These are phyloP conservation scores for Suhomyces pyralidae DNA, from an alignment of 805 yeast genomes.

Conservation along the genomic window DNA sequence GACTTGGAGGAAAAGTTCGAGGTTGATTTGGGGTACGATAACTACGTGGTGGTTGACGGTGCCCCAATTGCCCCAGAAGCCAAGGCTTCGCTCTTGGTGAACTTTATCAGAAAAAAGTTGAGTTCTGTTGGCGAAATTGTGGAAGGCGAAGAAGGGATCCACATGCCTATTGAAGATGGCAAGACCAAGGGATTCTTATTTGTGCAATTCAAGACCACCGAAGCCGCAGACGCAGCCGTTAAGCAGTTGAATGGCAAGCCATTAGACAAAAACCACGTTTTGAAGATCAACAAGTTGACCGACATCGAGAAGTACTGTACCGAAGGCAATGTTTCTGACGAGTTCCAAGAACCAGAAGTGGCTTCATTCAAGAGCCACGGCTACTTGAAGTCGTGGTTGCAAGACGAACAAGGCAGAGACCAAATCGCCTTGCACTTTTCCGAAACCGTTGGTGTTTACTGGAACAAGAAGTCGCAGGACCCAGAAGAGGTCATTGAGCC, in stretches of 20 bases:
- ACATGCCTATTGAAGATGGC: constrained; percentile 77
- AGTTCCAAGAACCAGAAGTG: constrained; percentile 67
- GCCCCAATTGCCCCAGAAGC: constrained; percentile 93
- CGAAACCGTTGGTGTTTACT: constrained; percentile 78
- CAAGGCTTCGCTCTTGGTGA: constrained; percentile 77
- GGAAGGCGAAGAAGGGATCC: constrained; percentile 59
- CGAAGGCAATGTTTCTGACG: constrained; percentile 57
- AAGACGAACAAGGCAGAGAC: constrained; percentile 85
- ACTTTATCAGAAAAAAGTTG: constrained; percentile 81
- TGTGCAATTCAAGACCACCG: constrained; percentile 69
- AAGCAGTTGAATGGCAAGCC: constrained; percentile 82
- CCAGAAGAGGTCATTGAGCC: constrained; percentile 79
- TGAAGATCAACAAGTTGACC: constrained; percentile 74
- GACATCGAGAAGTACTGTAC: constrained; percentile 80
- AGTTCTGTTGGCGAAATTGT: constrained; percentile 71
- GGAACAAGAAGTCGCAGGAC: constrained; percentile 72
- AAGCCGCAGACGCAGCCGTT: constrained; percentile 74
- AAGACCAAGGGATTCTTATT: constrained; percentile 84
- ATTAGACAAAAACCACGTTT: constrained; percentile 88
- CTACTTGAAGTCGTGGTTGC: constrained; percentile 86
- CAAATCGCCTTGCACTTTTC: constrained; percentile 79
- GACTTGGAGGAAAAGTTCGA: constrained; percentile 79
- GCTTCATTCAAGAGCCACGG: constrained; percentile 75
- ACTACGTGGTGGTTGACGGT: constrained; percentile 86
- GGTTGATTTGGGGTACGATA: constrained; percentile 63